Conservation (phyloP, 345 rosid genomes). For the Brassica cretica region DNA sequence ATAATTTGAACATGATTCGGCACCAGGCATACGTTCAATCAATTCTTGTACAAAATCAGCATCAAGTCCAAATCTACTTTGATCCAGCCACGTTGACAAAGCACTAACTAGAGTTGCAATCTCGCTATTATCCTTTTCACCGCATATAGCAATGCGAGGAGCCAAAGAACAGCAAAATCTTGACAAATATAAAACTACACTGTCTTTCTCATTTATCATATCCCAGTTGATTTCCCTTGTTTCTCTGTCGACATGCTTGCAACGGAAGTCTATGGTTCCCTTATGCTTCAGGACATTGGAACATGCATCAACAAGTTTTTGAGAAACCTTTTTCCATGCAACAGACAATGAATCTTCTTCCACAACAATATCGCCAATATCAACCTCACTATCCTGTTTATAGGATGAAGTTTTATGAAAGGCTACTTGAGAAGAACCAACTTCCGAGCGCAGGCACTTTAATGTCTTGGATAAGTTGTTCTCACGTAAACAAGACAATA, state of each 20-base stretch:
- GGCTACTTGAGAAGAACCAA: slow-evolving; percentile 36
- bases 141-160: slow-evolving; percentile 38
- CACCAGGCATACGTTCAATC: slow-evolving; percentile 77
- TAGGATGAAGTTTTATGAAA: slow-evolving; percentile 29
- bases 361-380: slow-evolving; percentile 71
- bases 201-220: slow-evolving; percentile 44
- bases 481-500: slow-evolving; percentile 57
- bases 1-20: slow-evolving; percentile 63
- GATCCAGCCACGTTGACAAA: slow-evolving; percentile 71
- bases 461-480: slow-evolving; percentile 33
- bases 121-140: slow-evolving; percentile 45
- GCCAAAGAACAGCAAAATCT: slow-evolving; percentile 64
- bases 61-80: slow-evolving; percentile 92
- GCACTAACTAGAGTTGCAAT: slow-evolving; percentile 44
- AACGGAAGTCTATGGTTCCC: slow-evolving; percentile 51
- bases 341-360: slow-evolving; percentile 69
- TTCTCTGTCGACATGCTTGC: slow-evolving; percentile 64
- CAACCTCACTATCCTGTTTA: slow-evolving; percentile 43
- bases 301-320: slow-evolving; percentile 62
- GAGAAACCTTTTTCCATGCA: slow-evolving; percentile 76
- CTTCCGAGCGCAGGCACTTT: slow-evolving; percentile 37
- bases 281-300: slow-evolving; percentile 45
- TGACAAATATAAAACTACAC: slow-evolving; percentile 42
- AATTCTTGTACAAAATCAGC: slow-evolving; percentile 87
- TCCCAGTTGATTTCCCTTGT: slow-evolving; percentile 42